Base-by-base conservation (phyloP, 495 filamentous ascomycete species). In the Annulohypoxylon bovei region DNA sequence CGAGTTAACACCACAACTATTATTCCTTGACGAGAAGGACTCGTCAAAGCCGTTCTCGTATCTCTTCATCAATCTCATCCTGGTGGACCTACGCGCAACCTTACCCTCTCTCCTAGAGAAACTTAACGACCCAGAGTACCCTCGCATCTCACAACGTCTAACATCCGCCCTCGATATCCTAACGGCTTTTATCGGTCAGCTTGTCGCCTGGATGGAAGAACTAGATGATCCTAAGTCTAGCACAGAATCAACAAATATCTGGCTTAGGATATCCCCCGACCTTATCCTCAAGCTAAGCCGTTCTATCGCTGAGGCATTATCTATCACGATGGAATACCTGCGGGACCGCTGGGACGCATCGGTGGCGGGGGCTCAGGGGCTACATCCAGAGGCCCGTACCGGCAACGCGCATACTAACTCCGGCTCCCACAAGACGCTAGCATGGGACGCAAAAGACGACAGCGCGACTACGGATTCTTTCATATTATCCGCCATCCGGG, bases 261-360 rank as follows among this genome's bases (percentile, higher is more conserved):
- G 57, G 18, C 59, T 77, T 40, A 57, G 61, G 16, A 78, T 87
- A 70, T 70, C 84, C 9, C 84, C 88, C 0, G 85, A 87, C 57
- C 77, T 83, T 2, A 80, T 92, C 28, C 79, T 91, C 8, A 85
- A 85, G 59, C 79, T 91, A 1, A 85, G 87, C 25, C 82, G 78
- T 37, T 82, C 87, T 63, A 82, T 91, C 57, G 79, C 81, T 4
- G 87, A 89, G 65, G 86, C 86, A 1, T 78, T 91, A 44, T 85
- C 85, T 4, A 77, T 88, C 3, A 81, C 84, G 0, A 82, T 89
- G 70, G 90, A 91, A 73, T 88, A 86, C 75, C 79, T 92, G 0
- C 84, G 88, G 27, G 89, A 92, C 67, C 78, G 89, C 16, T 91
- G 85, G 84, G 89, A 91, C 68, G 84, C 84, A 1, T 82, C 83